Evolutionary conservation across 495 filamentous ascomycete species (phyloP).

Genomic region (Aeminium ludgeri): DNA sequence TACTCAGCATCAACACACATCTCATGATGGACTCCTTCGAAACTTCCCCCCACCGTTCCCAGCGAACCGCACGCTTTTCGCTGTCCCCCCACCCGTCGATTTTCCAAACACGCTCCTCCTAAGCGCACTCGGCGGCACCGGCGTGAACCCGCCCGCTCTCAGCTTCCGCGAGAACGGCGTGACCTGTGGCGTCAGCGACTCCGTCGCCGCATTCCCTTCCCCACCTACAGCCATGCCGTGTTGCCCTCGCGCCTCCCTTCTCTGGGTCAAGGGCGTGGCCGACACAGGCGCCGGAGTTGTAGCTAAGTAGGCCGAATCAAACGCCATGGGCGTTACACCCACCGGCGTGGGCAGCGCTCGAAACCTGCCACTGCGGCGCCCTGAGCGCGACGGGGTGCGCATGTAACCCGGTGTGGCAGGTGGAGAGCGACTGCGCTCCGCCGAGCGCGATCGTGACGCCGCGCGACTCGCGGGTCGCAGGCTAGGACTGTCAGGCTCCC

Average conservation of each 20-base stretch:
- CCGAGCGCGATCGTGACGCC: slow-evolving; percentile 4
- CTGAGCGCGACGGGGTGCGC: slow-evolving; percentile 15
- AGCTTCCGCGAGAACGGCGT: slow-evolving; percentile 25
- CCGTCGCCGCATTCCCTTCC: not conserved
- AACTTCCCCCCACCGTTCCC: slow-evolving; percentile 7
- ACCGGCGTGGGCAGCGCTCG: slow-evolving; percentile 4
- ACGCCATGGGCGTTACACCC: slow-evolving; percentile 6
- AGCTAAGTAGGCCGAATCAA: slow-evolving; percentile 15
- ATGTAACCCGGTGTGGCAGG: slow-evolving; percentile 9
- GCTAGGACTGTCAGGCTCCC: slow-evolving; percentile 14
- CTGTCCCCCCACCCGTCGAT: slow-evolving; percentile 8
- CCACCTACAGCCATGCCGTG: not conserved
- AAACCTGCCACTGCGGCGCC: slow-evolving; percentile 6
- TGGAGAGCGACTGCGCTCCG: slow-evolving; percentile 3
- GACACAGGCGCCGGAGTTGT: slow-evolving; percentile 20
- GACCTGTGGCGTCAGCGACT: slow-evolving; percentile 12
- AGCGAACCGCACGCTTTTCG: slow-evolving; percentile 15
- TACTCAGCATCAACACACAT: slow-evolving; percentile 6
- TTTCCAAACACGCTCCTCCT: slow-evolving; percentile 2
- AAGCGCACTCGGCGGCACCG: slow-evolving; percentile 4
- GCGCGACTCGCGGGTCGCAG: slow-evolving; percentile 13
- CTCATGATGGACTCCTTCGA: slow-evolving; percentile 1
- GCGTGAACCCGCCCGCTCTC: slow-evolving; percentile 14
- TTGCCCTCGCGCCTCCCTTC: not conserved
- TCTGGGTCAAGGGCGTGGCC: slow-evolving; percentile 7